Base-by-base conservation (phyloP, 2,329 filamentous ascomycete species). In the Didymella exigua region DNA sequence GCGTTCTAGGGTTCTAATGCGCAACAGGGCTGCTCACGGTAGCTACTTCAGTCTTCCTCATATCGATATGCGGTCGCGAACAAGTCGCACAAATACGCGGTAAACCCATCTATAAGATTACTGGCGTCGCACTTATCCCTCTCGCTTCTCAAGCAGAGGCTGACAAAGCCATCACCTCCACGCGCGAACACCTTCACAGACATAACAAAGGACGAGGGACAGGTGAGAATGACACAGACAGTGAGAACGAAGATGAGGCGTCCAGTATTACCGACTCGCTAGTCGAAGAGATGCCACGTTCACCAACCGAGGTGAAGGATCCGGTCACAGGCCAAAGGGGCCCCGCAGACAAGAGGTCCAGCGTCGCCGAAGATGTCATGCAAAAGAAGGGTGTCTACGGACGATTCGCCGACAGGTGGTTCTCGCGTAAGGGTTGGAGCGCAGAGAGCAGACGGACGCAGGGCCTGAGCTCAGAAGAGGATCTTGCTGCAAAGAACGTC, bases 51-150 rank as follows among this genome's bases (percentile, higher is more conserved):
- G 90, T 87, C 60, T 98, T 93, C 75, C 84, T 99, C 6, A 84
- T 99, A 54, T 89, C 91, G 10, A 96, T 99, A 67, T 92, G 89
- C 19, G 85, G 87, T 54, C 89, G 93, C 41, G 85, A 96, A 68
- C 90, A 96, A 73, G 92, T 98, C 44, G 95, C 95, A 3, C 88
- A 93, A 61, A 86, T 98, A 44, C 86, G 88, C 61, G 91, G 91
- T 5, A 87, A 85, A 50, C 88, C 93, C 0, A 81, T 98, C 50
- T 99, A 96, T 74, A 87, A 91, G 33, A 86, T 97, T 56, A 95
- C 89, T 37, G 91, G 96, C 65, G 90, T 98, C 27, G 89, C 91
- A 6, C 79, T 98, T n/a, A 96, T 96, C 5, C 95, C 95, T 0
- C 86, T 95, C 48, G 85, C 87, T 2, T 93, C 89, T 5, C 88